Percentiles rank a stretch among this genome's conserved stretches.
These are phyloP conservation scores for Ambrosiella beaveri DNA, from an alignment of 2,329 filamentous ascomycete genomes.

Conservation along the genomic window DNA sequence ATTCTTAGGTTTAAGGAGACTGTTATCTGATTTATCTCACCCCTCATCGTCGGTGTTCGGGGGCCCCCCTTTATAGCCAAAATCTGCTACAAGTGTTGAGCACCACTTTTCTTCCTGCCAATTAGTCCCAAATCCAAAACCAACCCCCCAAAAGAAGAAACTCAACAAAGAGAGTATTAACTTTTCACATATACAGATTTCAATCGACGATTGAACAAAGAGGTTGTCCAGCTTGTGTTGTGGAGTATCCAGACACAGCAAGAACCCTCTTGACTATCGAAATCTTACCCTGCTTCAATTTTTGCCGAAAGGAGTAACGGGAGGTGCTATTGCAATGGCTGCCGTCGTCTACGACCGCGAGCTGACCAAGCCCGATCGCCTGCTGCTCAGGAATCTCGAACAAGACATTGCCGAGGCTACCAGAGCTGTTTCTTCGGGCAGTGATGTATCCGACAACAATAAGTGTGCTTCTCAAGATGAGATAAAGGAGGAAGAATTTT, in stretches of 20 bases:
- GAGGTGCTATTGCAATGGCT: background rate
- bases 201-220: no score
- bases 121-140: background rate
- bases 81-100: background rate
- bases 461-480: background rate
- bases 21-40: background rate
- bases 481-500: background rate
- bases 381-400: slow-evolving; percentile 25
- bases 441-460: background rate
- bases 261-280: no score
- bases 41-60: background rate
- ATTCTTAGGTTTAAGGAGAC: background rate
- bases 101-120: background rate
- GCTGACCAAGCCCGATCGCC: slow-evolving; percentile 25
- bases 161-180: no score
- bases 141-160: background rate
- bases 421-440: background rate
- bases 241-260: no score
- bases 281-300: no score
- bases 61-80: background rate
- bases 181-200: no score
- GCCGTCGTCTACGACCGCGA: slow-evolving; percentile 22
- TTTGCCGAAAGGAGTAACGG: background rate
- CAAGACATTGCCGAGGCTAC: slow-evolving; percentile 20
- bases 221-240: no score